Base-by-base conservation (phyloP, 2,329 filamentous ascomycete species). In the Mariannaea elegans region DNA sequence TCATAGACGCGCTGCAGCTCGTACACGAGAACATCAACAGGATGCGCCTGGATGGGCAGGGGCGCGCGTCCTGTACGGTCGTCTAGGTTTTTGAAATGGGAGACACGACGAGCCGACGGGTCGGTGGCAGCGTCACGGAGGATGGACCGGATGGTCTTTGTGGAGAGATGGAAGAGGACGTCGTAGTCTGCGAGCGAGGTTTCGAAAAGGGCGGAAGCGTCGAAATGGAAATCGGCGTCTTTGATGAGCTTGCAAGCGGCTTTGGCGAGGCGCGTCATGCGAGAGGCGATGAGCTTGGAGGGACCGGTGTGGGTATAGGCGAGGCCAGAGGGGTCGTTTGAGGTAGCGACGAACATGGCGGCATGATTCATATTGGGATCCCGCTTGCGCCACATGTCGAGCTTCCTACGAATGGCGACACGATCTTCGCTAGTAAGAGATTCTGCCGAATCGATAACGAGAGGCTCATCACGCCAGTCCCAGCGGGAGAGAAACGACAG, bases 291-390 rank as follows among this genome's bases (percentile, higher is more conserved):
- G 47, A 98, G 91, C 73, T 91, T 94, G 12, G 90, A 87, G 0
- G 94, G 94, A 1, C 80, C 78, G 46, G 82, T 80, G 54, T 84
- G 84, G 49, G 93, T 97, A 84, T 93, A 98, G 1, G 90, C 90
- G 8, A 89, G 87, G 3, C 95, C 95, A 32, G 90, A 90, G 5
- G 80, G 77, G 68, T 97, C 93, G 63, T 91, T 80, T 52, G 91
- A 90, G 0, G 92, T 93, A 2, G 93, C 93, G 4, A 90, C 90
- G 70, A 97, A 91, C 36, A 98, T 79, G 16, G 90, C 89, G 3
- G 92, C 86, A 62, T 88, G 88, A 76, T 95, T 97, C 88, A 98
- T 91, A 52, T 85, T 87, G 1, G 94, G 93, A 71, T 99, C 95
- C 53, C 95, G 88, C 65, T 90, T 92, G 58, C 95, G 86, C 92